Conservation (phyloP, 2,329 filamentous ascomycete genomes). For the Phaeophleospora eucalypticola region DNA sequence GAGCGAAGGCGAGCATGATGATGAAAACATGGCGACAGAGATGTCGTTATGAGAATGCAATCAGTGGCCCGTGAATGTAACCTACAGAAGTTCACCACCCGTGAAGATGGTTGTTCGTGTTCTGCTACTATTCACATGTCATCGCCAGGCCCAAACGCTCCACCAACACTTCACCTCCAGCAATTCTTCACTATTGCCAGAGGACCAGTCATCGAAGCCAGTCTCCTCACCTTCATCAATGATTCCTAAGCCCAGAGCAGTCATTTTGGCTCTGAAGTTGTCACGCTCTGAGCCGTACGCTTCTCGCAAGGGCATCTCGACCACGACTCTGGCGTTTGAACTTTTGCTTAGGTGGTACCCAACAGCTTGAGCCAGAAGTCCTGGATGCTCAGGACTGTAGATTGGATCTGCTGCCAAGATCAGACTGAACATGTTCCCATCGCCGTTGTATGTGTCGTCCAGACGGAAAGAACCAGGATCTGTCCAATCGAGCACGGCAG, state of each 20-base stretch:
- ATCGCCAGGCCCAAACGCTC: slow-evolving; percentile 53
- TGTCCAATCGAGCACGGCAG: slow-evolving; percentile 70
- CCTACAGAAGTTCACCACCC: too few relatives aligned
- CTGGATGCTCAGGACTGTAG: slow-evolving; percentile 79
- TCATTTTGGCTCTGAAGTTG: slow-evolving; percentile 61
- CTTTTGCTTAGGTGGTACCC: slow-evolving; percentile 59
- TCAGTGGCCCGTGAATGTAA: too few relatives aligned
- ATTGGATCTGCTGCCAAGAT: slow-evolving; percentile 82
- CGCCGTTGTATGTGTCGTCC: slow-evolving; percentile 8
- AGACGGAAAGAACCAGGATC: slow-evolving; percentile 46
- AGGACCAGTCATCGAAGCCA: slow-evolving; percentile 71
- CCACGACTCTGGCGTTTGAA: slow-evolving; percentile 60
- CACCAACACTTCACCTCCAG: slow-evolving; percentile 64
- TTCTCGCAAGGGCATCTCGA: slow-evolving; percentile 78
- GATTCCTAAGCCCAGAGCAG: slow-evolving; percentile 47
- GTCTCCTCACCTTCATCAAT: slow-evolving; percentile 59
- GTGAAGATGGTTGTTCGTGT: too few relatives aligned
- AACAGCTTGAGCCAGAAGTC: slow-evolving; percentile 68
- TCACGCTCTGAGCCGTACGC: slow-evolving; percentile 61
- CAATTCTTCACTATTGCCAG: slow-evolving; percentile 42
- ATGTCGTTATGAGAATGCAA: too few relatives aligned
- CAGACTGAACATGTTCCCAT: slow-evolving; percentile 45
- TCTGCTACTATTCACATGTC: slow-evolving; percentile 7
- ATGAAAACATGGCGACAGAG: too few relatives aligned
- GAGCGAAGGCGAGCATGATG: too few relatives aligned